Evolutionary conservation across 1,284 basidiomycete species (phyloP), one percentile per base, ranked within the genome.

Genomic region (Kwoniella shivajii): DNA sequence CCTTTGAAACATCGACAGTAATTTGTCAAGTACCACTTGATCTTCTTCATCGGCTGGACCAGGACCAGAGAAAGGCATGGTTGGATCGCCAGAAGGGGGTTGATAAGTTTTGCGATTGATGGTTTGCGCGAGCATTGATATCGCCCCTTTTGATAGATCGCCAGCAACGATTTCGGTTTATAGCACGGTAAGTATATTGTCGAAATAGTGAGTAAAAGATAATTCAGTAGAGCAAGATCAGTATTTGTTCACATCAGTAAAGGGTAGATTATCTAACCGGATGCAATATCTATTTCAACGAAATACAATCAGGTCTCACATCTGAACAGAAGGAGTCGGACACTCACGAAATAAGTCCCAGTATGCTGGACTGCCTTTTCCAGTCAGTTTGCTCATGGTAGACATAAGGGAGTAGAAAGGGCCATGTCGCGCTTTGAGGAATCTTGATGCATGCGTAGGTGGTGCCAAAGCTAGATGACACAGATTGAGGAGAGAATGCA

Each of bases 391-490:
- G 56, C 63, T 69, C 57, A 76, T 53, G 14, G 73, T 64, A 16
- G 69, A 72, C 63, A 77, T 68, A 22, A 75, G 61, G 3, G 66
- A 62, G 46, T 74, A 69, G 59, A 71, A 78, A 1, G 76, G 75
- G 1, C 74, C 72, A 59, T 76, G 71, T 6, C 75, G 69, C 43
- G 71, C 67, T 59, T 78, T 78, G 64, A 73, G 61, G 50, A 71
- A 74, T 49, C 72, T 67, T 1, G 68, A 60, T 37, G 68, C 58
- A 37, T 67, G 63, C 29, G 60, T 68, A 7, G 59, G 57, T 54
- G 50, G 59, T 54, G 45, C 42, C 13, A 76, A 60, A 1, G 75
- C 69, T 0, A 71, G 65, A 54, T 76, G 67, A 56, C 77, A 79
- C 6, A 79, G 68, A 7, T 62, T 54, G 6, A 77, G 65, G 4